Evolutionary conservation across 768 basidiomycete species (phyloP).

Genomic region (Boletus patriciae): DNA sequence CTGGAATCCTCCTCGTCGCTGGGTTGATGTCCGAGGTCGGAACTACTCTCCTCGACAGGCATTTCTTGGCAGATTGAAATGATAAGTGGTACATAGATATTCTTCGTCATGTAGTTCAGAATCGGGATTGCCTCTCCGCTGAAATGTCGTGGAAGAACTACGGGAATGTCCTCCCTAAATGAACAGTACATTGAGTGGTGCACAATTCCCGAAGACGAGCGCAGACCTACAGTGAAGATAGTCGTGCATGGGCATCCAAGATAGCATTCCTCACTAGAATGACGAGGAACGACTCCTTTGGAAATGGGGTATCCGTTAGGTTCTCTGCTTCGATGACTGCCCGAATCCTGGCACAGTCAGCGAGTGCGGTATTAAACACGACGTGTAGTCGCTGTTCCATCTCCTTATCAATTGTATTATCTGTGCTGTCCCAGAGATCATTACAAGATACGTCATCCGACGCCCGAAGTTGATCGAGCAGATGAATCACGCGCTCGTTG

Average conservation of each 20-base stretch:
- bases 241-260: neutral
- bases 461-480: neutral
- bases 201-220: too few species aligned
- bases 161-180: conserved; percentile 6
- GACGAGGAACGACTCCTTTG: conserved; percentile 11
- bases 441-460: neutral
- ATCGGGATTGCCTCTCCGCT: conserved; percentile 4
- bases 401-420: neutral
- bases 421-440: neutral
- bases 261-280: conserved; percentile 6
- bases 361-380: neutral
- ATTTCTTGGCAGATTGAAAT: neutral
- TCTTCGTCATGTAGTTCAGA: conserved; percentile 1
- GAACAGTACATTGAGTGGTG: neutral
- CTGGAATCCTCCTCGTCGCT: neutral
- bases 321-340: conserved; percentile 1
- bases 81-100: neutral
- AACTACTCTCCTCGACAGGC: neutral
- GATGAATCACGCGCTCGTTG: neutral
- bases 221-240: neutral
- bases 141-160: conserved; percentile 7
- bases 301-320: neutral
- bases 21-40: neutral
- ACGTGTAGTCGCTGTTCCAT: neutral
- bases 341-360: conserved; percentile 6